Percentiles rank a stretch among this genome's conserved stretches.
These are phyloP conservation scores for Nicotiana rustica DNA, from an alignment of 305 asterid genomes.

Conservation along the genomic window DNA sequence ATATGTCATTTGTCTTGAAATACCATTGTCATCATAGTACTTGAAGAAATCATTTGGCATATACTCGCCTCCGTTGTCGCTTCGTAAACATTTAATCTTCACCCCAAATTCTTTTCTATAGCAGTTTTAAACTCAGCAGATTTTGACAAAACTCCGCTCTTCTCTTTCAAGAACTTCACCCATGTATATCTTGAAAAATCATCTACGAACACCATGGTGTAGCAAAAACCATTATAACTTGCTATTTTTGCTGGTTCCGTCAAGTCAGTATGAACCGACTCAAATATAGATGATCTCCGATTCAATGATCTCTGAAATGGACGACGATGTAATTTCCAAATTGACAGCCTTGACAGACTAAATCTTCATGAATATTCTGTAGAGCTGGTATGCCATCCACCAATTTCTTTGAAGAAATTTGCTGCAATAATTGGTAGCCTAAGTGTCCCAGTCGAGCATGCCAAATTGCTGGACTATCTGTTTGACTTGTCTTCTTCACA, in stretches of 20 bases:
- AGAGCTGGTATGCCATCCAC: neutral
- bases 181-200: neutral
- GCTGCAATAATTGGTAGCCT: no score
- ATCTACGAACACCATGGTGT: conserved; percentile 14
- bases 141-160: neutral
- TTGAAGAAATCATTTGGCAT: neutral
- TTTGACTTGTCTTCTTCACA: conserved; percentile 33
- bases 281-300: neutral
- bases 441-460: neutral
- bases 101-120: neutral
- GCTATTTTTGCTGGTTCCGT: conserved; percentile 36
- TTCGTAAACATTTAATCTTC: neutral
- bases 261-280: conserved; percentile 32
- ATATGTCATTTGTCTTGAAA: conserved; percentile 23
- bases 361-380: neutral
- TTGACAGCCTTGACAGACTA: conserved; percentile 36
- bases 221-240: neutral
- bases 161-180: conserved; percentile 25
- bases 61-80: conserved; percentile 33
- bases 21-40: neutral
- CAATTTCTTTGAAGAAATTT: no score
- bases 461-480: neutral
- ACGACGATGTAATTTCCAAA: conserved; percentile 33
- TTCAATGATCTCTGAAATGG: conserved; percentile 5
- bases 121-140: neutral